Base-by-base conservation (phyloP, 2,329 filamentous ascomycete species). In the Tolypocladium tundrense region DNA sequence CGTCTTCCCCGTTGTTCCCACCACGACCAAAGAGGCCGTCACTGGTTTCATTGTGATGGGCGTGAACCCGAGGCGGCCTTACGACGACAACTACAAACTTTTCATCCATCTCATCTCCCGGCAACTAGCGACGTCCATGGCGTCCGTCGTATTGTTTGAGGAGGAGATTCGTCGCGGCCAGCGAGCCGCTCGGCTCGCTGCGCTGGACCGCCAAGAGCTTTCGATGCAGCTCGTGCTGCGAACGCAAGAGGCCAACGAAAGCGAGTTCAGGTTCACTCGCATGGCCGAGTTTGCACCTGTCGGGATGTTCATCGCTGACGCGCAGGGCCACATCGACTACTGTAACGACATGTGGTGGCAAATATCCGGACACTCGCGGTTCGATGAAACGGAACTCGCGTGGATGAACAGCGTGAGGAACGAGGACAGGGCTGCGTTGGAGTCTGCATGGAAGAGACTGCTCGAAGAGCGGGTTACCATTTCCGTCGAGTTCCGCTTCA, bases 271-370 rank as follows among this genome's bases (percentile, higher is more conserved):
- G 59, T 94, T 94, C 68, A 90, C 88, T 0, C 80, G 88, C 51
- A 91, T 94, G 88, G 88, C 90, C 2, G 89, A 92, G 67, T 90
- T 91, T 62, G 88, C 88, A 0, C 90, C 90, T 0, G 89, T 92
- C 1, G 90, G 90, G 35, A 87, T 95, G 74, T 93, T 93, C 69
- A 92, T 94, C 63, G 88, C 88, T n/a, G 82, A 91, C 66, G 79
- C 82, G 0, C 71, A 77, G 45, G 90, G 90, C 4, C 76, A 80
- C 31, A 88, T 94, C 64, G 88, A 82, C 11, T 94, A 90, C 68
- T 89, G 86, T 68, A 95, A 95, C 68, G 88, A 92, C 61, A 89
- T 88, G 67, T 94, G 83, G 82, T 85, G 80, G 80, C 78, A 84
- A 62, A 88, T 91, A 40, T 87, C 87, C 0, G 77, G 86, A 40